These are phyloP conservation scores for Eimeria falciformis DNA, from an alignment of 169 alveolate genomes.

Conservation along the genomic window DNA sequence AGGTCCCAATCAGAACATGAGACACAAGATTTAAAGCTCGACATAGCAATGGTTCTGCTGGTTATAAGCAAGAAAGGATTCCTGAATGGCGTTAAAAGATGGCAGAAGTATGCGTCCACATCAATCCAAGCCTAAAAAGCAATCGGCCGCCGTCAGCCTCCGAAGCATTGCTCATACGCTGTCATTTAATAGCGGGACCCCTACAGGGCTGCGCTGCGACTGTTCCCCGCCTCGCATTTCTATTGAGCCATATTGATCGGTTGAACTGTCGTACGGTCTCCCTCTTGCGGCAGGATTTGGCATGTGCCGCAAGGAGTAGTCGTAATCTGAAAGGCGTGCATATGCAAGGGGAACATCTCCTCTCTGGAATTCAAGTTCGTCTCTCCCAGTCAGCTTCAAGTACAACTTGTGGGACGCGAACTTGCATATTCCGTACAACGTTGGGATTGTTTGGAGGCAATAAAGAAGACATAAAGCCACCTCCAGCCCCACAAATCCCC, in stretches of 20 bases:
- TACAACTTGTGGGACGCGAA: slow-evolving; percentile 42
- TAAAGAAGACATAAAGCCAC: slow-evolving; percentile 57
- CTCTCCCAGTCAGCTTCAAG: slow-evolving; percentile 61
- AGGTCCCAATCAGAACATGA: too few relatives aligned
- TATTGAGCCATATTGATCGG: background rate
- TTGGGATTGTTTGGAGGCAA: slow-evolving; percentile 75
- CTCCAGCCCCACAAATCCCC: slow-evolving; percentile 50
- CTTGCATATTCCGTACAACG: slow-evolving; percentile 66
- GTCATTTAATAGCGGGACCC: too few relatives aligned
- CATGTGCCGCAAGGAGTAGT: slow-evolving; percentile 64
- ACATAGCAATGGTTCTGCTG: too few relatives aligned
- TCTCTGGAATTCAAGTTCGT: slow-evolving; percentile 61
- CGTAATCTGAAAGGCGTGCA: slow-evolving; percentile 68
- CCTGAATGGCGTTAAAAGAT: too few relatives aligned
- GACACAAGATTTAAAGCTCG: too few relatives aligned
- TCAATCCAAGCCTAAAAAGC: too few relatives aligned
- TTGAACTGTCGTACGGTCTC: background rate
- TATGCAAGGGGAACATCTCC: slow-evolving; percentile 71
- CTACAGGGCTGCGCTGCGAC: too few relatives aligned
- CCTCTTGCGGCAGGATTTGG: slow-evolving; percentile 58
- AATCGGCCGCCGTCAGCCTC: too few relatives aligned
- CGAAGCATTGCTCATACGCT: too few relatives aligned
- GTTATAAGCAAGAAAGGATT: too few relatives aligned
- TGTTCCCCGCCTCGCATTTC: too few relatives aligned
- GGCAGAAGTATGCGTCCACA: too few relatives aligned